Base-by-base conservation (phyloP, 2,329 filamentous ascomycete genomes). In the Aureobasidium sp. region DNA sequence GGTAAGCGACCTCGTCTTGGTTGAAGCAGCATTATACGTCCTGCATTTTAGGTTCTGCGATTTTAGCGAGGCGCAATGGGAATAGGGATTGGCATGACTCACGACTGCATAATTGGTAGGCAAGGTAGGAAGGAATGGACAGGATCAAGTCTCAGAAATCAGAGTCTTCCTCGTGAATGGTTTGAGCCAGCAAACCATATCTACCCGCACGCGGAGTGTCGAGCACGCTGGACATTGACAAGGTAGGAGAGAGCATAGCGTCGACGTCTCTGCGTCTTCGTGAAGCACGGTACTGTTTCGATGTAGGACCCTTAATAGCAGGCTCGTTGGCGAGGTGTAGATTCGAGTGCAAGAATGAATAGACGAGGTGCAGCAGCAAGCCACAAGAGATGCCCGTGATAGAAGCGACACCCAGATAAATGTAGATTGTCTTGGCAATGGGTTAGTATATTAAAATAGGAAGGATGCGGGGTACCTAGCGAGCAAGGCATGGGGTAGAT, bases 121-220 rank as follows among this genome's bases (percentile, higher is more conserved):
- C 20, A 27, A 39, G 56, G 42, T 47, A 41, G 27, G 44, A 37
- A 41, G 27, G 44, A 37, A 47, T n/a, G 41, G 15, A 39, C 20
- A 63, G 15, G 22, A 62, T 15, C 61, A 45, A n/a, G 29, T 51
- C n/a, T 75, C 67, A 79, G 57, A 74, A 77, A 49, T 79, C 78
- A 0, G 77, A 79, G 70, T 88, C 87, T 57, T 87, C 86, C 70
- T 89, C 88, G 62, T 87, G 80, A 65, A 91, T 90, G 0, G 85
- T 88, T 70, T 88, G 84, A 31, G 82, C 80, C 47, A 88, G 74
- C 20, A 90, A 70, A 1, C 82, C 81, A 52, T 77, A 73, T 57
- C 76, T 74, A 61, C 78, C 73, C 68, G 69, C 65, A 66, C 70
- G 60, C 63, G 64, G 61, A 15, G 67, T 66, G 29, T 73, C 71